Percentiles rank a stretch among this genome's conserved stretches.
Conservation (phyloP, 306 rosid genomes). For the Albizia julibrissin region DNA sequence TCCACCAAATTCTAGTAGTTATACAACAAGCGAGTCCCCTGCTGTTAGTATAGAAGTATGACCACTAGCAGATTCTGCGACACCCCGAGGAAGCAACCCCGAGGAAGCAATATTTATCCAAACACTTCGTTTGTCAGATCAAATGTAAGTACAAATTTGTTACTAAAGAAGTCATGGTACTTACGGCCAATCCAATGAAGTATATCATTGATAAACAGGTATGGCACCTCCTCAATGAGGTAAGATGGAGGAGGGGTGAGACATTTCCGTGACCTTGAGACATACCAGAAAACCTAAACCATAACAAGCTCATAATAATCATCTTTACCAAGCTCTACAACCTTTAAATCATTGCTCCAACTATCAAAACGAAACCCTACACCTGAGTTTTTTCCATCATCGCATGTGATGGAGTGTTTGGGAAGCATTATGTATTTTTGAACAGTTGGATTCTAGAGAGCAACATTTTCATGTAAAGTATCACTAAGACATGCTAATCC, state of each 20-base stretch:
- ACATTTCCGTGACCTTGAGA: background rate
- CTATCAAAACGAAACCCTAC: background rate
- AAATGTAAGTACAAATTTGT: background rate
- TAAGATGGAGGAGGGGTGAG: too few relatives aligned
- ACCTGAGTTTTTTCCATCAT: accelerated
- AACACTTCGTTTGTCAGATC: background rate
- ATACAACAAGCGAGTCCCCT: background rate
- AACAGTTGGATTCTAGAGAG: background rate
- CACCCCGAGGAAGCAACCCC: background rate
- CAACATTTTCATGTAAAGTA: background rate
- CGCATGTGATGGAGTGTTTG: background rate
- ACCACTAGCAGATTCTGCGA: background rate
- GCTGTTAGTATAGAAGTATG: too few relatives aligned
- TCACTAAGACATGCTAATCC: background rate
- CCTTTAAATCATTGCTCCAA: background rate
- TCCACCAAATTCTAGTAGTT: too few relatives aligned
- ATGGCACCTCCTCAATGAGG: too few relatives aligned
- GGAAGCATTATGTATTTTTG: background rate
- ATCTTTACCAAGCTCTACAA: background rate
- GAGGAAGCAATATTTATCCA: background rate
- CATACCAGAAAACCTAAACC: background rate
- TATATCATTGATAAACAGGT: background rate
- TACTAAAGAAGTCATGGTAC: too few relatives aligned
- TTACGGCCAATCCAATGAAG: background rate
- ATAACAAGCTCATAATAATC: accelerated